These are phyloP conservation scores for Mallotus repandus DNA, from an alignment of 441 rosid species.

Conservation along the genomic window DNA sequence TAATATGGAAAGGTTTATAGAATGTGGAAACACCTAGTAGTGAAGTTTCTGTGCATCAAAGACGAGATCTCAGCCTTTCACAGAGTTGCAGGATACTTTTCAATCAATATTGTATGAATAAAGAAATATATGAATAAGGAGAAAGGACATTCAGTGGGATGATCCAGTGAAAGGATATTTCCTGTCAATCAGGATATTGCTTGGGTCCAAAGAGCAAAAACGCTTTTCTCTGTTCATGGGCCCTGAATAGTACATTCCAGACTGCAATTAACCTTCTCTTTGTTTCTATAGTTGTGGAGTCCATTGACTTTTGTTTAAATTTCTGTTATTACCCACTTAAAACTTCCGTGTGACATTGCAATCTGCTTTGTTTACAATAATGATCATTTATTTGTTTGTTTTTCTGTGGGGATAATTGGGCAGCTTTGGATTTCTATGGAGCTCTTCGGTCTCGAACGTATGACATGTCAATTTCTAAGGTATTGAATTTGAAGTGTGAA, in stretches of 20 bases:
- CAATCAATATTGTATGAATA: not conserved
- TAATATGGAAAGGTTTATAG: too few relatives aligned
- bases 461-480: constrained; percentile 83
- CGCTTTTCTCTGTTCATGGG: too few relatives aligned
- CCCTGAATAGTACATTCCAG: too few relatives aligned
- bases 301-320: not conserved
- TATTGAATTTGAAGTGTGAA: constrained; percentile 21
- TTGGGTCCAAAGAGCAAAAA: too few relatives aligned
- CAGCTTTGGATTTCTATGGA: constrained; percentile 97
- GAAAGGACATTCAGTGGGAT: not conserved
- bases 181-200: too few relatives aligned
- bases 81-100: not conserved
- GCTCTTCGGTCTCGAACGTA: constrained; percentile 91
- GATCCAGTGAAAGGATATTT: too few relatives aligned
- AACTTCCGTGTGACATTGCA: not conserved
- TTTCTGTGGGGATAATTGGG: constrained; percentile 14
- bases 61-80: not conserved
- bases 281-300: not conserved
- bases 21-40: too few relatives aligned
- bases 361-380: not conserved
- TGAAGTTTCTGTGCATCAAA: too few relatives aligned
- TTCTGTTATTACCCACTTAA: not conserved
- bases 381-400: constrained; percentile 7
- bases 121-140: too few relatives aligned
- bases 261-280: too few relatives aligned